These are phyloP conservation scores for Cryptosporidium tyzzeri DNA, from an alignment of 169 alveolate genomes.

Conservation along the genomic window DNA sequence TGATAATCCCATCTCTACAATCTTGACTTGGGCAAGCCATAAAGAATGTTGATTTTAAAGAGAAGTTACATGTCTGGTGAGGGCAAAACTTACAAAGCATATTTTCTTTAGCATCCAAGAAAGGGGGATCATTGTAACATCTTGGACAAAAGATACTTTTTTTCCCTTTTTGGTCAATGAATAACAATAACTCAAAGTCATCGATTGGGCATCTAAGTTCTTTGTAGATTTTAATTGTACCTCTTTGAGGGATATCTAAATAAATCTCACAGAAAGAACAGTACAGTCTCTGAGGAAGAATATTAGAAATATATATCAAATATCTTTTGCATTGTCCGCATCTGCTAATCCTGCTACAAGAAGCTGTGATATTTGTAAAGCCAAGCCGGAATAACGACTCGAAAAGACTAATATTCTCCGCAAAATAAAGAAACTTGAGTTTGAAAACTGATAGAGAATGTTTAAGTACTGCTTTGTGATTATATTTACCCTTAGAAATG, in stretches of 20 bases:
- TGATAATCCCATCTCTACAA: constrained; percentile 48
- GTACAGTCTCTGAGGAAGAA: constrained; percentile 81
- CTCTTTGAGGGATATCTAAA: constrained; percentile 83
- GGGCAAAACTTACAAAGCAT: constrained; percentile 58
- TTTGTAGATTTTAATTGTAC: constrained; percentile 83
- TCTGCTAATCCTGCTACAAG: constrained; percentile 79
- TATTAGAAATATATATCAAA: constrained; percentile 79
- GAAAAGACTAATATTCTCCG: constrained; percentile 81
- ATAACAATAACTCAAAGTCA: constrained; percentile 83
- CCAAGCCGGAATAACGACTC: constrained; percentile 81
- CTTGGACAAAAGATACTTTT: constrained; percentile 82
- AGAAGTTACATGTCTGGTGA: constrained; percentile 29
- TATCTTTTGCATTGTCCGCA: constrained; percentile 86
- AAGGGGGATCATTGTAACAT: constrained; percentile 86
- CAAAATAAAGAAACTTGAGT: constrained; percentile 86
- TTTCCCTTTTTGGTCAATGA: constrained; percentile 73
- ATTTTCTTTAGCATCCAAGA: constrained; percentile 59
- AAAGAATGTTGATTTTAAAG: constrained; percentile 29
- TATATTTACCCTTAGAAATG: constrained; percentile 92
- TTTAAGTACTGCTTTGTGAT: constrained; percentile 83
- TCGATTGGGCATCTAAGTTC: constrained; percentile 87
- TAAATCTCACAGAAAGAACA: constrained; percentile 84
- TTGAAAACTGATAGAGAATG: constrained; percentile 89
- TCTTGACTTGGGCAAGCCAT: constrained; percentile 57
- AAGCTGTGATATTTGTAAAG: constrained; percentile 80